Conservation (phyloP, 495 filamentous ascomycete species). For the Cryomyces minteri region DNA sequence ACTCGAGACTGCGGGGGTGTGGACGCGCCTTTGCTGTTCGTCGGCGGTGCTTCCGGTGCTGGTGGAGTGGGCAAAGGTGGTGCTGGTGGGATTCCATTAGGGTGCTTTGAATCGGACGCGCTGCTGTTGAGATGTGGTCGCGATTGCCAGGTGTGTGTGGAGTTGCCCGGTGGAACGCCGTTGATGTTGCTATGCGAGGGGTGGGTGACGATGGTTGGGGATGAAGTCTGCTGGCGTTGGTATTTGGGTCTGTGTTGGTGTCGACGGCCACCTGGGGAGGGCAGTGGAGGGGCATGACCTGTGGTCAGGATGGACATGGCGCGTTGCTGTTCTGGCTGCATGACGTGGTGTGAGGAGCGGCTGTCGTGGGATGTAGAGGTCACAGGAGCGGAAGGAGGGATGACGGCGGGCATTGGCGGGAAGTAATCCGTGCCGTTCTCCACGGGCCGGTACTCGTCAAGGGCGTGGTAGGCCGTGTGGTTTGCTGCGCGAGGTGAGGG, state of each 20-base stretch:
- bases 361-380: constrained; percentile 13
- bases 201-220: constrained; percentile 44
- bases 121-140: constrained; percentile 17
- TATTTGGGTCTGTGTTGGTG: constrained; percentile 36
- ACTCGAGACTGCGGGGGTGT: constrained; percentile 24
- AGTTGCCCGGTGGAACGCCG: constrained; percentile 18
- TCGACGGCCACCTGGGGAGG: constrained; percentile 51
- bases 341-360: constrained; percentile 14
- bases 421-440: constrained; percentile 78
- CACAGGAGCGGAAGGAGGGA: constrained; percentile 23
- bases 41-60: constrained; percentile 19
- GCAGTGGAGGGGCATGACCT: constrained; percentile 61
- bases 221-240: constrained; percentile 59
- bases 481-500: constrained; percentile 43
- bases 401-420: constrained; percentile 22
- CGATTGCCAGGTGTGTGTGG: constrained; percentile 10
- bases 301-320: constrained; percentile 68
- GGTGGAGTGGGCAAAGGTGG: too few species aligned
- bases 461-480: constrained; percentile 33
- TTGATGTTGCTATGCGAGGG: constrained; percentile 10
- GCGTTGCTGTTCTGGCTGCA: constrained; percentile 24
- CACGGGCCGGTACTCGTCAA: constrained; percentile 45
- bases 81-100: constrained; percentile 3
- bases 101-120: constrained; percentile 15
- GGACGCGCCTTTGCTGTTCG: constrained; percentile 16